Conservation (phyloP, 176 grass and related monocot species). For the Ensete ventricosum region DNA sequence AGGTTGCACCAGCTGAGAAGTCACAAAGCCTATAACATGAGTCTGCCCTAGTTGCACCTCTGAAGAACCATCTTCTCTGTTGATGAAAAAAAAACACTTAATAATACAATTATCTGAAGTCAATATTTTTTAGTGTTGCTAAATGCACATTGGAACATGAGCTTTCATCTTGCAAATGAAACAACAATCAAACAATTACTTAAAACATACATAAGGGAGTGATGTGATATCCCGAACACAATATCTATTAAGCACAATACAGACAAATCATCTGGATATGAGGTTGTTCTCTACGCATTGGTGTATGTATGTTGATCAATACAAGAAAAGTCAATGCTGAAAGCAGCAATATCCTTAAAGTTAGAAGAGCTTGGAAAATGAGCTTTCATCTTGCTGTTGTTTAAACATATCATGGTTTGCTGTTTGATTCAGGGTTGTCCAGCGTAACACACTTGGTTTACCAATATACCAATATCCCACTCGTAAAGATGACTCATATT, state of each 20-base stretch:
- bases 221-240: background rate
- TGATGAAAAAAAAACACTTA: background rate
- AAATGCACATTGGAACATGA: background rate
- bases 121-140: background rate
- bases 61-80: conserved; percentile 73
- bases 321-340: background rate
- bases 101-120: background rate
- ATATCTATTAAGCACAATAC: background rate
- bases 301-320: background rate
- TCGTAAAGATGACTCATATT: background rate
- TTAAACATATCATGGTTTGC: too few relatives aligned
- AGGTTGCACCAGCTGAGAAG: conserved; percentile 66
- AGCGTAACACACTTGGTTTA: too few relatives aligned
- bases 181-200: background rate
- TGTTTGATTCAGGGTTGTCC: too few relatives aligned
- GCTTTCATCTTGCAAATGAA: background rate
- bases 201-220: background rate
- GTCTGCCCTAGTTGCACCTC: conserved; percentile 89
- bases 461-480: too few relatives aligned
- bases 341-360: background rate
- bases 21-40: conserved; percentile 76
- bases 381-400: background rate
- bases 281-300: background rate
- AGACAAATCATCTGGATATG: background rate
- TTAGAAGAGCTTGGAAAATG: background rate